Conservation (phyloP, 257 asterid species). For the Lithospermum erythrorhizon region DNA sequence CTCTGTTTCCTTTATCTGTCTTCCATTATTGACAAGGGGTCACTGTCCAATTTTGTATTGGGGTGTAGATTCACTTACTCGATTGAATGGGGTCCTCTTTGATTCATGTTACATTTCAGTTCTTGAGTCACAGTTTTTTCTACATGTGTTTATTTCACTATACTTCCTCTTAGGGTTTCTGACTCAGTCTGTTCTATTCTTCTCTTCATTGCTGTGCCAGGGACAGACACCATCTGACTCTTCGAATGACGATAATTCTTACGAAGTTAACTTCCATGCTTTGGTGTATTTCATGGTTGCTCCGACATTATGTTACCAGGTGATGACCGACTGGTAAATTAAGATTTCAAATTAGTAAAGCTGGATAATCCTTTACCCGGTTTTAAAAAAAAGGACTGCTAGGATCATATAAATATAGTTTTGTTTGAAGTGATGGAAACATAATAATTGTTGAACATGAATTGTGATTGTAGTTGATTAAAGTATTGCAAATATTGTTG, state of each 20-base stretch:
- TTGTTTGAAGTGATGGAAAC: no score
- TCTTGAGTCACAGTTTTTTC: not conserved
- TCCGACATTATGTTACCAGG: constrained; percentile 98
- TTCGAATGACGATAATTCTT: constrained; percentile 45
- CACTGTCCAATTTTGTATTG: no score
- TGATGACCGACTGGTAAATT: constrained; percentile 12
- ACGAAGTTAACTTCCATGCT: constrained; percentile 60
- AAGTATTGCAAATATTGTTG: no score
- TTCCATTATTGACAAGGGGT: not conserved
- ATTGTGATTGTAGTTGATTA: no score
- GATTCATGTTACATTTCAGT: not conserved
- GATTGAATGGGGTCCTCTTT: no score
- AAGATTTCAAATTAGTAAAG: no score
- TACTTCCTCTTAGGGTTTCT: no score
- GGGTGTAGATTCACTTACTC: not conserved
- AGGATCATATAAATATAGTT: no score
- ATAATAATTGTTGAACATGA: no score
- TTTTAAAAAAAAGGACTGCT: no score
- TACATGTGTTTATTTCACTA: not conserved
- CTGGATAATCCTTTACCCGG: not conserved
- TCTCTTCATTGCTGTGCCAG: constrained; percentile 26
- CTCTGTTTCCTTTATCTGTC: not conserved
- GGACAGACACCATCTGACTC: constrained; percentile 40
- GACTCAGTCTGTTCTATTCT: not conserved
- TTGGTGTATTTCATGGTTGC: constrained; percentile 85